Evolutionary conservation across 2,329 filamentous ascomycete species (phyloP), one percentile per base, ranked within the genome.

Genomic region (Neofusicoccum ribis): DNA sequence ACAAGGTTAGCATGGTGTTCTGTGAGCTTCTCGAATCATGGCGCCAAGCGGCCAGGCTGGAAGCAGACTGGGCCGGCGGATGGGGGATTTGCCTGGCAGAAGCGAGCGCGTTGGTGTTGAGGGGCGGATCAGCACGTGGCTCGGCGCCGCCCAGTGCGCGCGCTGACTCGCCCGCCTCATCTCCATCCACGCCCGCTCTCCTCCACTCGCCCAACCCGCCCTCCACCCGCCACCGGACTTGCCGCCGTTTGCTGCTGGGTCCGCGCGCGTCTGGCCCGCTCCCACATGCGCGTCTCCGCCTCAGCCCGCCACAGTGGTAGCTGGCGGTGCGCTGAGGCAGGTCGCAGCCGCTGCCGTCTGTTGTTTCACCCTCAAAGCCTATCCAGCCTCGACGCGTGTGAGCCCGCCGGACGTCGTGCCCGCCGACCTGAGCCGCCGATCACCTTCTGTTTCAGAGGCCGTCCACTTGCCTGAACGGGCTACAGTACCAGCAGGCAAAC

Each of bases 341-440:
- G 56, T 37, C 8, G 31, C 43, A 47, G 41, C 52, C 39, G 31
- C 20, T 20, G 47, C 20, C 36, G 17, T 43, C 23, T 36, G 23
- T 17, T 60, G 56, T 60, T 60, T 60, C 56, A 60, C 17, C 31
- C 41, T 8, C 56, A 37, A 46, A 60, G 56, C 43, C n/a, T 60
- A 23, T 60, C 56, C 23, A 27, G 23, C 47, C 3, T n/a, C 27
- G 27, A 5, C 47, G 47, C 15, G 47, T 31, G 7, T 44, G 5
- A 5, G 27, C 47, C 27, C 36, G n/a, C 52, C 12, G 17, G 20
- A 15, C 23, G 7, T 14, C 6, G 23, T 23, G 23, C 23, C 23
- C 23, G 23, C 23, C 23, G 23, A 3, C 23, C 23, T 23, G 23
- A 23, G 23, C 23, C 23, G 23, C 23, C 27, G 23, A 44, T 46